Evolutionary conservation across 495 filamentous ascomycete species (phyloP), one percentile per base, ranked within the genome.

Genomic region (Penicillium atrosanguineum): DNA sequence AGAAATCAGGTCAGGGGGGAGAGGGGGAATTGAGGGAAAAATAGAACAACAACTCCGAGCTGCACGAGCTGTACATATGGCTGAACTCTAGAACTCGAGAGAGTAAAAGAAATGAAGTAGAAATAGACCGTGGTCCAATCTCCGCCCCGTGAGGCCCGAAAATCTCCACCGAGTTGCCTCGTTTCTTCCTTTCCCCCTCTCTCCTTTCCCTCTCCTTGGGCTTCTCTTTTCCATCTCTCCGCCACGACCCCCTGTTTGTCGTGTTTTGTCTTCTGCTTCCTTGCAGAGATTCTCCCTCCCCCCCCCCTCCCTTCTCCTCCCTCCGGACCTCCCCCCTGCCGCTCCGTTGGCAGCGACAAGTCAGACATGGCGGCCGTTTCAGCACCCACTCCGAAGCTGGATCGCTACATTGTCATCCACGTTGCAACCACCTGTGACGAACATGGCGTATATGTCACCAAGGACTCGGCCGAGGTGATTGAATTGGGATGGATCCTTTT

Each of bases 371-470:
- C 73, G 49, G 61, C 72, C 72, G 74, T 77, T 68, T 70, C 72
- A 70, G 71, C 77, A 62, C 73, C 73, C 59, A 74, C 71, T 46
- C 75, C 78, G 54, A 90, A 88, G 76, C 84, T 92, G 75, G 94
- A 97, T 77, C 88, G 91, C 65, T 97, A 95, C 71, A 87, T 96
- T 57, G 89, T 98, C 63, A 94, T 97, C 68, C 94, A 97, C 74
- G 93, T 97, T 61, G 94, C 95, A 54, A 98, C 95, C 28, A 98
- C 94, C 59, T 97, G 94, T 74, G 94, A 97, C 71, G 94, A 98
- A 65, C 94, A 98, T 75, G 94, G 94, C 53, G 95, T 98, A 51
- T 98, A 97, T 74, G 94, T 98, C 46, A 97, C 95, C 31, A 97
- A 96, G 76, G 94, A 98, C 69, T 97, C 93, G 36, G 95, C 94